Base-by-base conservation (phyloP, 139 green algal species). In the Chlamydomonas sphaeroides region DNA sequence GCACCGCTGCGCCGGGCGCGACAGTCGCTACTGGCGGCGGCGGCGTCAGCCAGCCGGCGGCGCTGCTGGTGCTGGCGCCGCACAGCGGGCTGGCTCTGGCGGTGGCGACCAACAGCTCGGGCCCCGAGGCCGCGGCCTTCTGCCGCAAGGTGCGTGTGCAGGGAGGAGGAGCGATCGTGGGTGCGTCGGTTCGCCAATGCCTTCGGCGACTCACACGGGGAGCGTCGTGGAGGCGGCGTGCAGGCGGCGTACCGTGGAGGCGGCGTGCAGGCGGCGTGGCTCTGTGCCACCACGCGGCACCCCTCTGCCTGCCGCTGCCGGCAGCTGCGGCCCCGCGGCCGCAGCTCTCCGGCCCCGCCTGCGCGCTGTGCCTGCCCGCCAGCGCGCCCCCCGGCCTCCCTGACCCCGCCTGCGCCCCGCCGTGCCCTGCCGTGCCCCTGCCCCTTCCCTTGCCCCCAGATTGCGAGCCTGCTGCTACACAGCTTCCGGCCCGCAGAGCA, bases 61-160 rank as follows among this genome's bases (percentile, higher is more conserved):
- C 74, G 28, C 57, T 80, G 74, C 38, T 80, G 59, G 32, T 70
- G 59, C 53, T 80, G 38, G 74, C 74, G 28, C 74, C 74, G 1
- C 39, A 70, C 18, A 49, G 59, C 59, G 74, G 74, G 0, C 26
- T 70, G 20, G 74, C 74, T 39, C 2, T 70, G 57, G 17, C 62
- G 74, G 74, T 80, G 74, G 28, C 41, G n/a, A 42, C 49, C 39
- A 80, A 70, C 74, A 61, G 41, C 18, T 41, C 74, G 41, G 59
- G 30, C n/a, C 59, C 39, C 59, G 41, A 61, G 59, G 74, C 39
- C 25, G 33, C 38, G 7, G 63, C 74, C 0, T 80, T 80, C 39
- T 80, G 74, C 41, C 59, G 59, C 17, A 80, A 70, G 26, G 74
- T 80, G 41, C 10, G 70, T 41, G 53, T 38, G 11, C 15, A 30